Evolutionary conservation across 768 basidiomycete genomes (phyloP).

Genomic region (Cantharellus cinnabarinus): DNA sequence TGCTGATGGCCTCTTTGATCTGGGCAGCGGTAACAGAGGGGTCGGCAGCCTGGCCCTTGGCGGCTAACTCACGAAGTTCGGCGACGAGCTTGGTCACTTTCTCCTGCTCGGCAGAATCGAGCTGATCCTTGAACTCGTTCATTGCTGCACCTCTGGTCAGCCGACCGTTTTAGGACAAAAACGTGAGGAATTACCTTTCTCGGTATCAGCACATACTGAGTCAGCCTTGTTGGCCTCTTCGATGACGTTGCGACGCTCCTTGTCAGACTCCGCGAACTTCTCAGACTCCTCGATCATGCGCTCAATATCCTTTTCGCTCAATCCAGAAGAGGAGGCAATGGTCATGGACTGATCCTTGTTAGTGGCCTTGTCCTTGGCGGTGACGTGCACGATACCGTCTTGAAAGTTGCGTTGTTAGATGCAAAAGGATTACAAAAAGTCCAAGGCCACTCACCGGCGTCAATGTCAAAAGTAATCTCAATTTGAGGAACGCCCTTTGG

Average conservation of each 20-base stretch:
- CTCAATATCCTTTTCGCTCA: constrained; percentile 92
- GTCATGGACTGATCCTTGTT: constrained; percentile 89
- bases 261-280: constrained; percentile 83
- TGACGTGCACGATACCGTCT: constrained; percentile 95
- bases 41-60: constrained; percentile 79
- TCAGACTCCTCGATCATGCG: constrained; percentile 92
- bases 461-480: constrained; percentile 88
- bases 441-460: constrained; percentile 41
- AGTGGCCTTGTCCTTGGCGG: constrained; percentile 69
- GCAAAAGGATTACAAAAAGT: background rate
- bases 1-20: constrained; percentile 82
- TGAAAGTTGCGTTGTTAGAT: constrained; percentile 5
- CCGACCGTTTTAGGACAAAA: constrained; percentile 4
- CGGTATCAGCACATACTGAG: constrained; percentile 81
- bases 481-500: constrained; percentile 72
- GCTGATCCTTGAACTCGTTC: constrained; percentile 94
- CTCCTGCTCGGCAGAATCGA: constrained; percentile 80
- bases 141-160: constrained; percentile 33
- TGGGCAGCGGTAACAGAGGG: constrained; percentile 58
- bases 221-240: constrained; percentile 96
- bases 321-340: constrained; percentile 90
- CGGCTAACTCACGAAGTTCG: constrained; percentile 75
- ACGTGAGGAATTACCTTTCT: constrained; percentile 46
- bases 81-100: constrained; percentile 74
- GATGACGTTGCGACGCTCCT: constrained; percentile 66